Conservation (phyloP, 2,329 filamentous ascomycete species). For the Exophiala calicioides region DNA sequence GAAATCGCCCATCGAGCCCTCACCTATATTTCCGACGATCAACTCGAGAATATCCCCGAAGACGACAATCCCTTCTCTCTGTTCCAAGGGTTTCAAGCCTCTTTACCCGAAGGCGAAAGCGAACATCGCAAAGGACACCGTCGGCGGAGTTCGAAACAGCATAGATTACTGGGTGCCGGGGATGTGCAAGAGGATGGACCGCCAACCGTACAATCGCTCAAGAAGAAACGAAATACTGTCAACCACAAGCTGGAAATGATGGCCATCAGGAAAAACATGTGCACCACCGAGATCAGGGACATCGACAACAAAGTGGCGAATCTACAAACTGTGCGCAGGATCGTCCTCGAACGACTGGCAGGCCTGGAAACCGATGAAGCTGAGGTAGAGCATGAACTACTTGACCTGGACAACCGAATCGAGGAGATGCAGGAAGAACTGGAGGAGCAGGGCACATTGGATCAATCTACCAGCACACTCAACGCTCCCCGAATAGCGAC, state of each 20-base stretch:
- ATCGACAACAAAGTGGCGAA: constrained; percentile 97
- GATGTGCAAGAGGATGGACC: constrained; percentile 64
- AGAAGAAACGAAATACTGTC: constrained; percentile 76
- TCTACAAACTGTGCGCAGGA: constrained; percentile 85
- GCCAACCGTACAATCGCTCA: constrained; percentile 70
- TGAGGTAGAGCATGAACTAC: constrained; percentile 80
- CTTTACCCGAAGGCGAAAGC: constrained; percentile 67
- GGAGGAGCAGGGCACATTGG: constrained; percentile 39
- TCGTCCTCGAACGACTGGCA: constrained; percentile 84
- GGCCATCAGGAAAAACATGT: constrained; percentile 93
- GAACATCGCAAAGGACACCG: constrained; percentile 69
- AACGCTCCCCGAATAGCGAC: constrained; percentile 40
- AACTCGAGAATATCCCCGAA: constrained; percentile 86
- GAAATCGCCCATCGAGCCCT: constrained; percentile 95
- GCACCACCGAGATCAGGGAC: constrained; percentile 89
- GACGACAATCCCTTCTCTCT: constrained; percentile 83
- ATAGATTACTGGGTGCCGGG: constrained; percentile 67
- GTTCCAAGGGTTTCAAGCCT: constrained; percentile 95
- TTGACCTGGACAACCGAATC: constrained; percentile 62
- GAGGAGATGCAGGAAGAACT: constrained; percentile 64
- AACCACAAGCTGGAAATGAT: constrained; percentile 89
- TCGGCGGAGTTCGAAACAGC: constrained; percentile 70
- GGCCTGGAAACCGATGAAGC: constrained; percentile 87
- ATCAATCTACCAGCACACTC: constrained; percentile 33
- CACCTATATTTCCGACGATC: constrained; percentile 83